Conservation (phyloP, 2,329 filamentous ascomycete species). For the Madurella mycetomatis region DNA sequence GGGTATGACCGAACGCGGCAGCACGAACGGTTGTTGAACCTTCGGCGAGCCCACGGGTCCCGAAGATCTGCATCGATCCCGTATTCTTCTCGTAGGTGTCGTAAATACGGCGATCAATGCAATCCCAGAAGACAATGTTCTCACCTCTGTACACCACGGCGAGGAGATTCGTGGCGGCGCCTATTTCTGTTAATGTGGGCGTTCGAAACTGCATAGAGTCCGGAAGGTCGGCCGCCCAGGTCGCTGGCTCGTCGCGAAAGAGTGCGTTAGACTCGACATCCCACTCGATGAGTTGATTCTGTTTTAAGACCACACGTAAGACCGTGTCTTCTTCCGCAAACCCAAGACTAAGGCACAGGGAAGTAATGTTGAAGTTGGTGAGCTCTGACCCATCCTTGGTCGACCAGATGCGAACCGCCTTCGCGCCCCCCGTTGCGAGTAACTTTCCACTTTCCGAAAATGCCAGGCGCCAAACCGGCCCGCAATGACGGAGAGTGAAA, state of each 20-base stretch:
- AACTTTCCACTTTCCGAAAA: conserved; percentile 18
- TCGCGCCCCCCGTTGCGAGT: conserved; percentile 5
- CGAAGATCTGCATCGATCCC: conserved; percentile 15
- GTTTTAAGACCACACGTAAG: conserved; percentile 16
- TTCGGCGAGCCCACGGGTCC: conserved; percentile 8
- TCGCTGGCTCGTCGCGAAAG: neutral
- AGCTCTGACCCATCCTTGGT: conserved; percentile 2
- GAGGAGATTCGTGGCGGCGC: conserved; percentile 19
- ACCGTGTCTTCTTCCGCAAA: conserved; percentile 19
- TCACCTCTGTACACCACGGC: conserved; percentile 28
- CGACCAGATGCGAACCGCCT: conserved; percentile 12
- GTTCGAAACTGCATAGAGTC: conserved; percentile 14
- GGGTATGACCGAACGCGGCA: conserved; percentile 22
- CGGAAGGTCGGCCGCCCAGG: conserved; percentile 19
- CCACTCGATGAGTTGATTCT: conserved; percentile 22
- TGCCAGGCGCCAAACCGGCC: conserved; percentile 20
- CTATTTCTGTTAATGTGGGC: conserved; percentile 20
- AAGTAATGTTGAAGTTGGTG: conserved; percentile 10
- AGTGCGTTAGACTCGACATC: conserved; percentile 7
- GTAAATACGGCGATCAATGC: conserved; percentile 18
- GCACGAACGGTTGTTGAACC: conserved; percentile 16
- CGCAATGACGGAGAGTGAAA: conserved; percentile 17
- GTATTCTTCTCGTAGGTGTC: conserved; percentile 26
- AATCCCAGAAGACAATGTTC: conserved; percentile 26
- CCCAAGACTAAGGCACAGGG: conserved; percentile 15